Evolutionary conservation across 768 basidiomycete genomes (phyloP).

Genomic region (Boletus vermiculosoides): DNA sequence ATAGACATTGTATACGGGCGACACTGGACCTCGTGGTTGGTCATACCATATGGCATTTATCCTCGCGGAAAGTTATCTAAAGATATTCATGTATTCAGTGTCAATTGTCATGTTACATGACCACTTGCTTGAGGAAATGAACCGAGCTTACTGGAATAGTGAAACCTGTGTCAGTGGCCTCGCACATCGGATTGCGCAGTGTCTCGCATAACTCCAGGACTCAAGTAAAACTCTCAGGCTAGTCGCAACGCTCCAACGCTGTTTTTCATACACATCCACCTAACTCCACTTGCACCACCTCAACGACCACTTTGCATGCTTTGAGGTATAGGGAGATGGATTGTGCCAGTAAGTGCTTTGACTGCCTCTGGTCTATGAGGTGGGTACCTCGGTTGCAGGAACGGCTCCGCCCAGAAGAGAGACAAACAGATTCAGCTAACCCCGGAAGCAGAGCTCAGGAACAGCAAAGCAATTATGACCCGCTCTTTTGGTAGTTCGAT

Average conservation of each 20-base stretch:
- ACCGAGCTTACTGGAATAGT: background rate
- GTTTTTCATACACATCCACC: background rate
- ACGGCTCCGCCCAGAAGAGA: constrained; percentile 21
- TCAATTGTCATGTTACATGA: background rate
- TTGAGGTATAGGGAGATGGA: constrained; percentile 14
- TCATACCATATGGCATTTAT: background rate
- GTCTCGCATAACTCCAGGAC: background rate
- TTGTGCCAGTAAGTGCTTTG: constrained; percentile 9
- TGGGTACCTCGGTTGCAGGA: constrained; percentile 24
- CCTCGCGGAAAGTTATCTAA: background rate
- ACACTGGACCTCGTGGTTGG: background rate
- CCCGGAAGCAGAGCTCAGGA: background rate
- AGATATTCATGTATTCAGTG: background rate
- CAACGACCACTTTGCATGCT: constrained; percentile 5
- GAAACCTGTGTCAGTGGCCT: background rate
- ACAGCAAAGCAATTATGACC: constrained; percentile 11
- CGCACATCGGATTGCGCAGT: background rate
- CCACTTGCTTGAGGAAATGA: background rate
- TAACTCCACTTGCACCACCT: background rate
- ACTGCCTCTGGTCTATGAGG: constrained; percentile 21
- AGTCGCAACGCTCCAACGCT: background rate
- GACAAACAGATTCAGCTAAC: constrained; percentile 4
- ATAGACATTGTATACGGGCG: background rate
- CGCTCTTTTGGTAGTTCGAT: constrained; percentile 61
- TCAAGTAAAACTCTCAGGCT: background rate